Evolutionary conservation across 1,139 yeast genomes (phyloP).

Genomic region (Arxiozyma telluris): DNA sequence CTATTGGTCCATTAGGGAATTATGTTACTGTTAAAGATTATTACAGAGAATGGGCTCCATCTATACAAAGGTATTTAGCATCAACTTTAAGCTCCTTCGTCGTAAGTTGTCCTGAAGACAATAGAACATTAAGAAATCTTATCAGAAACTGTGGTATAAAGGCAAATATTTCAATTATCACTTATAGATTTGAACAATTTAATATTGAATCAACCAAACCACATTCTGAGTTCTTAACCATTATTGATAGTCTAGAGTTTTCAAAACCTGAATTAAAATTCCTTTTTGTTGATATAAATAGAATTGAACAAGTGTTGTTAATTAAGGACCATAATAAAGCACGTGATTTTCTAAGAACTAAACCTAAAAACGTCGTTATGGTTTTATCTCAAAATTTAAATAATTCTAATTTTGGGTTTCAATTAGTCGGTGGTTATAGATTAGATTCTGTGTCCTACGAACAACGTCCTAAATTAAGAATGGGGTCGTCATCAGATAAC

Average conservation of each 20-base stretch:
- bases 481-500: constrained; percentile 18
- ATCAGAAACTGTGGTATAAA: constrained; percentile 33
- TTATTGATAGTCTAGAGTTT: constrained; percentile 54
- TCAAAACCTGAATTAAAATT: constrained; percentile 47
- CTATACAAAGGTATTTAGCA: constrained; percentile 48
- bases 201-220: constrained; percentile 39
- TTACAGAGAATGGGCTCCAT: constrained; percentile 49
- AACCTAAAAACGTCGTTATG: constrained; percentile 37
- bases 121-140: constrained; percentile 39
- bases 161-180: constrained; percentile 36
- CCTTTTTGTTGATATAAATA: constrained; percentile 55
- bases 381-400: constrained; percentile 37
- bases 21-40: constrained; percentile 48
- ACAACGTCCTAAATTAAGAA: constrained; percentile 17
- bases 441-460: constrained; percentile 51
- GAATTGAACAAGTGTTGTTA: constrained; percentile 52
- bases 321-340: constrained; percentile 47
- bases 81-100: constrained; percentile 53
- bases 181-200: constrained; percentile 50
- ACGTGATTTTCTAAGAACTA: constrained; percentile 34
- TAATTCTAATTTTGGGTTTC: constrained; percentile 39
- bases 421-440: constrained; percentile 40
- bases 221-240: constrained; percentile 34
- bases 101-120: constrained; percentile 58
- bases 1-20: constrained; percentile 82